Conservation (phyloP, 306 rosid genomes). For the Adenanthera pavonina region DNA sequence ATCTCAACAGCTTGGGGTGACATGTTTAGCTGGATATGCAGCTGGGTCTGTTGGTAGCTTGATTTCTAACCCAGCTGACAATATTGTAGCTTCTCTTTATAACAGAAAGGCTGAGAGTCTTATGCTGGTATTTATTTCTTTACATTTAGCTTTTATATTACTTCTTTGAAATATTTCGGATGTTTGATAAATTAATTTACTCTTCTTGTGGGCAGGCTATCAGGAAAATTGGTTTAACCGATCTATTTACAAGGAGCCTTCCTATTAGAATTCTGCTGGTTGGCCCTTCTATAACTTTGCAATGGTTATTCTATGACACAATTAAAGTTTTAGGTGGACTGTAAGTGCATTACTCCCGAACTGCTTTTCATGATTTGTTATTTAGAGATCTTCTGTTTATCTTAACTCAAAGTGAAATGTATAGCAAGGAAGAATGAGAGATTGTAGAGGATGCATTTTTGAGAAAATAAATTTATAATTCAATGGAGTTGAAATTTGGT, state of each 20-base stretch:
- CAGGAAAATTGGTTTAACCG: constrained; percentile 76
- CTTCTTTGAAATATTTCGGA: constrained; percentile 14
- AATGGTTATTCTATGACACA: constrained; percentile 96
- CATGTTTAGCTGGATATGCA: constrained; percentile 69
- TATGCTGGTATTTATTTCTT: constrained; percentile 47
- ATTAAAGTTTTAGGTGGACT: constrained; percentile 80
- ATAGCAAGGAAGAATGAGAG: constrained; percentile 11
- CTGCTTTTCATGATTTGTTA: constrained; percentile 16
- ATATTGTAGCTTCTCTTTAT: constrained; percentile 63
- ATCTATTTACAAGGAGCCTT: constrained; percentile 88
- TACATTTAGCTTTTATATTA: constrained; percentile 18
- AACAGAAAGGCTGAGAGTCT: constrained; percentile 64
- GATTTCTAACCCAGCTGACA: constrained; percentile 67
- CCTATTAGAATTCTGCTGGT: constrained; percentile 81
- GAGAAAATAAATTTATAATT: constrained; percentile 2
- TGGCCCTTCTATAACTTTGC: constrained; percentile 87
- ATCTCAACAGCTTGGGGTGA: constrained; percentile 63
- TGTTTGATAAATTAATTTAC: constrained; percentile 25
- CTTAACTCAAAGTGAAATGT: constrained; percentile 15
- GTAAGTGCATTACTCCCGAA: constrained; percentile 60
- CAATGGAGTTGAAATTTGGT: constrained; percentile 17
- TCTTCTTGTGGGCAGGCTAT: constrained; percentile 63
- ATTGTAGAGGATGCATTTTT: not conserved
- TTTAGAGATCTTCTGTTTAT: constrained; percentile 14
- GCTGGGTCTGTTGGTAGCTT: constrained; percentile 72